These are phyloP conservation scores for Oleoguttula mirabilis DNA, from an alignment of 495 filamentous ascomycete species.

Conservation along the genomic window DNA sequence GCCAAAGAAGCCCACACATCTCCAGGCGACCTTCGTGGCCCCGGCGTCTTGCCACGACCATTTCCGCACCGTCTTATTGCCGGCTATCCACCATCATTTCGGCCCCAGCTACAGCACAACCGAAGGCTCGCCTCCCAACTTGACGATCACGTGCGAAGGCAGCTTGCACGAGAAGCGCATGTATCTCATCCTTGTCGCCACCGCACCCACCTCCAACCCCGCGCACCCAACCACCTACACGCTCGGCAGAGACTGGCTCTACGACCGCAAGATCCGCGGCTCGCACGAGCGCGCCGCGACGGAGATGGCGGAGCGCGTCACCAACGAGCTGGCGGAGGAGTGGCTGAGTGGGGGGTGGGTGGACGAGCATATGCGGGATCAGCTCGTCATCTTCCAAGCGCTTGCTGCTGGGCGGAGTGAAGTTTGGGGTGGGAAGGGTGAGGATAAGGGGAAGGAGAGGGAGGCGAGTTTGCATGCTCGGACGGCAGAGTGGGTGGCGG, in stretches of 20 bases:
- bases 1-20: conserved; percentile 32
- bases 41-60: conserved; percentile 29
- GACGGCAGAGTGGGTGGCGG: conserved; percentile 65
- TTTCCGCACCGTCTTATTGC: conserved; percentile 3
- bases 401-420: conserved; percentile 46
- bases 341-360: conserved; percentile 43
- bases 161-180: conserved; percentile 48
- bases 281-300: conserved; percentile 7
- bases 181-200: conserved; percentile 63
- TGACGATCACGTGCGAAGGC: conserved; percentile 43
- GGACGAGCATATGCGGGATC: conserved; percentile 66
- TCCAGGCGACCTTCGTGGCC: conserved; percentile 51
- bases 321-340: conserved; percentile 48
- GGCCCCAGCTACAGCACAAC: conserved; percentile 12
- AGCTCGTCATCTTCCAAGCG: conserved; percentile 70
- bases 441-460: conserved; percentile 7
- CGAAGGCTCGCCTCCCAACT: conserved; percentile 28
- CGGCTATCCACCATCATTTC: conserved; percentile 1
- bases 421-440: conserved; percentile 18
- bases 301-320: conserved; percentile 36
- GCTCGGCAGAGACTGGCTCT: conserved; percentile 56
- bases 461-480: conserved; percentile 43
- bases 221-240: conserved; percentile 28
- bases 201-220: conserved; percentile 39
- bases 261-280: conserved; percentile 34